Percentiles rank a stretch among this genome's conserved stretches.
Conservation (phyloP, 495 filamentous ascomycete genomes). For the Aspergillus hancockii region DNA sequence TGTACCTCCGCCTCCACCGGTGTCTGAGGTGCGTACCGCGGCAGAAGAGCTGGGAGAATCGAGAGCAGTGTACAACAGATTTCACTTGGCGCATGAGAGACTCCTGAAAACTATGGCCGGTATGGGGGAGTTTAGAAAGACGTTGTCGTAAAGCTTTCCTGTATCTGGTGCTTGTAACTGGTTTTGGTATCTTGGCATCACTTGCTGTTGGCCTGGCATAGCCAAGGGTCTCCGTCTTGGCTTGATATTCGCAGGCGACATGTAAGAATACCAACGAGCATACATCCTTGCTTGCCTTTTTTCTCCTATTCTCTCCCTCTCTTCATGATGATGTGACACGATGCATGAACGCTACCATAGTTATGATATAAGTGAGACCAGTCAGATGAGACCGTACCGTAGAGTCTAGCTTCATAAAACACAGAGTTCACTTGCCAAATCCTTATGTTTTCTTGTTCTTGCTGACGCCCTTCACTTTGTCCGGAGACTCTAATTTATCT, state of each 20-base stretch:
- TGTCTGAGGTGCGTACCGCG: background rate
- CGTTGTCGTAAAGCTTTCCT: background rate
- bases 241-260: no score
- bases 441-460: conserved; percentile 39
- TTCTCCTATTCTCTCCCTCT: no score
- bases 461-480: conserved; percentile 28
- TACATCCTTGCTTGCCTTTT: background rate
- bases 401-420: conserved; percentile 8
- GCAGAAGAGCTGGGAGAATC: background rate
- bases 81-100: conserved; percentile 11
- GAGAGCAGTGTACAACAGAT: conserved; percentile 1
- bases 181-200: conserved; percentile 1
- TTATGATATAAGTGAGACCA: background rate
- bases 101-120: conserved; percentile 9
- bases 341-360: background rate
- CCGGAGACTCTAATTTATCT: conserved; percentile 62
- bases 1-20: background rate
- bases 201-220: background rate
- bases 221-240: no score
- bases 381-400: background rate
- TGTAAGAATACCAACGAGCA: background rate
- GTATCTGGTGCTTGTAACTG: background rate
- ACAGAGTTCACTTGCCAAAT: conserved; percentile 2
- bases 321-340: background rate
- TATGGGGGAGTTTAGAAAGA: conserved; percentile 2